These are phyloP conservation scores for Salix suchowensis DNA, from an alignment of 345 rosid species.

Conservation along the genomic window DNA sequence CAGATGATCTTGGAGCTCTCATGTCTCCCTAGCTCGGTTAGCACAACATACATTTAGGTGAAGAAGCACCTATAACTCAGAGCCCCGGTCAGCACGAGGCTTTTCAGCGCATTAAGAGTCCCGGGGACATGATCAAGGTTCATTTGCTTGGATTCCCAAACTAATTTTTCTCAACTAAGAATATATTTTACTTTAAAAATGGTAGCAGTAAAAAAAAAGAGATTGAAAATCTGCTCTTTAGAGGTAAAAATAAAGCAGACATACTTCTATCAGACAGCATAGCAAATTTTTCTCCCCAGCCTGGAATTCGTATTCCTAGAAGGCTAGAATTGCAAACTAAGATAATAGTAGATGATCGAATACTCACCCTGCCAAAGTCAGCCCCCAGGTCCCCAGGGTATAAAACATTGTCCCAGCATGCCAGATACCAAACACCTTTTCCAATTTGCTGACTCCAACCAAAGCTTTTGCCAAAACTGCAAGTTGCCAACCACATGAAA, in stretches of 20 bases:
- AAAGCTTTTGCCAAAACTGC: constrained; percentile 72
- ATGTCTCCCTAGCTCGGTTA: neutral
- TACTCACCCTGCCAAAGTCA: constrained; percentile 73
- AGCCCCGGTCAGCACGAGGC: neutral
- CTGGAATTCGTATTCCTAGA: neutral
- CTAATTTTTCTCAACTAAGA: neutral
- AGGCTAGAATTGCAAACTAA: neutral
- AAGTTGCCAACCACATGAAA: constrained; percentile 10
- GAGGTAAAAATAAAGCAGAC: neutral
- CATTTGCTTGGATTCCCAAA: neutral
- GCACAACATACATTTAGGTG: neutral
- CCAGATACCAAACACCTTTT: constrained; percentile 70
- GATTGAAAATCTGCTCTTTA: neutral
- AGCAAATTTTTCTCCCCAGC: neutral
- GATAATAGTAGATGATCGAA: neutral
- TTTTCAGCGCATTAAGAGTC: neutral
- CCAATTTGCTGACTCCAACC: constrained; percentile 58
- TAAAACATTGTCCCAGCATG: constrained; percentile 82
- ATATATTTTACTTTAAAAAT: neutral
- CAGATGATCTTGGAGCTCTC: neutral
- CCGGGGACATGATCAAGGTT: neutral
- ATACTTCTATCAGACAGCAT: neutral
- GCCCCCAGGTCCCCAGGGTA: constrained; percentile 81
- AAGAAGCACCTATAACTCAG: neutral
- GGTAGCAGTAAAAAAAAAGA: neutral